Conservation (phyloP, 225 moss, liverwort and hornwort genomes). For the Neckera pumila region DNA sequence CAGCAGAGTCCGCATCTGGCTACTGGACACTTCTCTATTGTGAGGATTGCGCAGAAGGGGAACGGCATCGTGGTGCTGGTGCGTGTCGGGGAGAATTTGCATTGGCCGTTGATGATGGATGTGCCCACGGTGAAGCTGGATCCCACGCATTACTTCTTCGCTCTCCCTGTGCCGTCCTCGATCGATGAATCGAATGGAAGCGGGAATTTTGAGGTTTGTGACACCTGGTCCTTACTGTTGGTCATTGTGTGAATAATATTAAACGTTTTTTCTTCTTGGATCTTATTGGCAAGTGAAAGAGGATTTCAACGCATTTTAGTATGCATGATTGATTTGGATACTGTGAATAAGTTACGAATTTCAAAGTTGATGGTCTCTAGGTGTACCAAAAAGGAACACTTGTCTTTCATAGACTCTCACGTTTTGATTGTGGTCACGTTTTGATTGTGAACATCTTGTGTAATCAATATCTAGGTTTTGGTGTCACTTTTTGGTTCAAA, state of each 20-base stretch:
- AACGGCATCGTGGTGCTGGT: conserved; percentile 66
- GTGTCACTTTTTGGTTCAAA: neutral
- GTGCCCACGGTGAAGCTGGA: conserved; percentile 59
- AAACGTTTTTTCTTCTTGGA: neutral
- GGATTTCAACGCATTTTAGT: neutral
- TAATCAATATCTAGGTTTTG: neutral
- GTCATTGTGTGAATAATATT: neutral
- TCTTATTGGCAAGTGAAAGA: neutral
- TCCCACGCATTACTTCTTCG: conserved; percentile 80
- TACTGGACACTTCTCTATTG: conserved; percentile 54
- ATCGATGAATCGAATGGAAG: conserved; percentile 3
- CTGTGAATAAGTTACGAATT: neutral
- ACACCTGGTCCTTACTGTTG: neutral
- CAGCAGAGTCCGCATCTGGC: conserved; percentile 68
- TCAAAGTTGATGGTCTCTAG: neutral
- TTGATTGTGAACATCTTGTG: neutral
- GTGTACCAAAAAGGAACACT: neutral
- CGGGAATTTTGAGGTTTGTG: conserved; percentile 7
- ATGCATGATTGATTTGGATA: neutral
- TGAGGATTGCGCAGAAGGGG: conserved; percentile 52
- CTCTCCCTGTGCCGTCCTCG: conserved; percentile 35
- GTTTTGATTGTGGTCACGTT: neutral
- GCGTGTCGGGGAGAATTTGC: conserved; percentile 57
- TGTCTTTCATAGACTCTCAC: neutral
- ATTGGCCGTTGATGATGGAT: conserved; percentile 74